Evolutionary conservation across 345 rosid species (phyloP).

Genomic region (Murraya koenigii): DNA sequence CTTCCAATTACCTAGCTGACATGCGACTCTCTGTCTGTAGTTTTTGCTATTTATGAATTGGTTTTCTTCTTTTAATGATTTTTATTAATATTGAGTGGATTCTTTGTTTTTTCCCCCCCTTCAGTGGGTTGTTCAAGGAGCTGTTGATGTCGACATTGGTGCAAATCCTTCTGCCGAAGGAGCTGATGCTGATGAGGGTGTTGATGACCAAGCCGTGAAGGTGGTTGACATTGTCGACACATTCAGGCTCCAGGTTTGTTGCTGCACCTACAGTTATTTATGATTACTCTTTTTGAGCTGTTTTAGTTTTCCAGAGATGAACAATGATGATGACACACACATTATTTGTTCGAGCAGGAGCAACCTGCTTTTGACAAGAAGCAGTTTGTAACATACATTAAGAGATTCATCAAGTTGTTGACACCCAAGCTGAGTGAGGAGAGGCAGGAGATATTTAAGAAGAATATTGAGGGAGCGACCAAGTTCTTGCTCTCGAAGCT

Average conservation of each 20-base stretch:
- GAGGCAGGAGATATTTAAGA: slow-evolving; percentile 57
- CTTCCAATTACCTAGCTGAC: too few relatives aligned
- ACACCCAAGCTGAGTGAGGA: slow-evolving; percentile 59
- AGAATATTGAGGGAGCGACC: slow-evolving; percentile 84
- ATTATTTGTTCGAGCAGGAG: slow-evolving; percentile 46
- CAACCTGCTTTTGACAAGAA: slow-evolving; percentile 94
- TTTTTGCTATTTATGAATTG: neutral
- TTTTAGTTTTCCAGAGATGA: neutral
- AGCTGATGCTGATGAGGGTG: slow-evolving; percentile 77
- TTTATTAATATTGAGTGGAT: neutral
- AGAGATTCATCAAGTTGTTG: slow-evolving; percentile 75
- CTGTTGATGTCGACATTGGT: slow-evolving; percentile 77
- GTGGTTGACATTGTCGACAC: slow-evolving; percentile 99
- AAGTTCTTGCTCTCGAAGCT: slow-evolving; percentile 83
- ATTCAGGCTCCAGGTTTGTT: slow-evolving; percentile 90
- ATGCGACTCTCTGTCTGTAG: too few relatives aligned
- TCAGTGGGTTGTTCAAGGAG: slow-evolving; percentile 87
- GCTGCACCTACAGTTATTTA: neutral
- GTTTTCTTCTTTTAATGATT: neutral
- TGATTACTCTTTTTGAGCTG: neutral
- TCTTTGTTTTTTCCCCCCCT: neutral
- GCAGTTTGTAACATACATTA: slow-evolving; percentile 60
- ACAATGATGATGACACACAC: neutral
- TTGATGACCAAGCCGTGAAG: slow-evolving; percentile 75
- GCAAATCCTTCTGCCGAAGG: slow-evolving; percentile 99